Conservation (phyloP, 306 rosid species). For the Quercus mongolica region DNA sequence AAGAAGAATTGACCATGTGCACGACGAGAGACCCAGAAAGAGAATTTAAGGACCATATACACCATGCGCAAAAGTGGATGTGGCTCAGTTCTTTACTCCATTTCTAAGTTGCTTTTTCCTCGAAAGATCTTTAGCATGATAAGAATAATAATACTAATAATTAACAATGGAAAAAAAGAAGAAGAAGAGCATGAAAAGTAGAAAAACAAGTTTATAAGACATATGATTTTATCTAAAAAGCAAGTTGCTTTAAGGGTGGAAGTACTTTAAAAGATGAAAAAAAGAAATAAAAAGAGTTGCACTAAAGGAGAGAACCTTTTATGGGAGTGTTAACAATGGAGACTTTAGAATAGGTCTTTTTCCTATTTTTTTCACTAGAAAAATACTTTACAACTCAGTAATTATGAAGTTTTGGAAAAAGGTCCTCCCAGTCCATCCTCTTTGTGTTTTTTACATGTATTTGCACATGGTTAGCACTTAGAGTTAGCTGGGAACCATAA, state of each 20-base stretch:
- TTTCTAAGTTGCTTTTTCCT: background rate
- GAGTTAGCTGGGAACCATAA: constrained; percentile 9
- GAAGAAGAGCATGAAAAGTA: background rate
- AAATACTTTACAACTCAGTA: constrained; percentile 25
- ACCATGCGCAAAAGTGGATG: background rate
- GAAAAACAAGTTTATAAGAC: constrained; percentile 3
- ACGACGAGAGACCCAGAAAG: background rate
- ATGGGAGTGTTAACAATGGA: background rate
- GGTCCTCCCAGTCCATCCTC: background rate
- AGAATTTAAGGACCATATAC: background rate
- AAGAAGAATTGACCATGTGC: background rate
- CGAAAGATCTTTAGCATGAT: background rate
- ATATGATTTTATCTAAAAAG: background rate
- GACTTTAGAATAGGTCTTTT: constrained; percentile 4
- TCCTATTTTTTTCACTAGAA: constrained; percentile 1
- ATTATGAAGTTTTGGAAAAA: constrained; percentile 12
- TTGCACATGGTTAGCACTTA: constrained; percentile 25
- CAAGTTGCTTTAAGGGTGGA: constrained; percentile 17
- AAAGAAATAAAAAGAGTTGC: constrained; percentile 8
- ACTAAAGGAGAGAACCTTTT: constrained; percentile 33
- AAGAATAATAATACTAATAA: background rate
- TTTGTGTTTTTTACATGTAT: background rate
- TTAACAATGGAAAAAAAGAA: background rate
- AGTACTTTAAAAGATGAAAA: constrained; percentile 5
- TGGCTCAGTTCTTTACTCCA: background rate